These are phyloP conservation scores for Nannochloropsis gaditana DNA, from an alignment of 108 stramenopile genomes.

Conservation along the genomic window DNA sequence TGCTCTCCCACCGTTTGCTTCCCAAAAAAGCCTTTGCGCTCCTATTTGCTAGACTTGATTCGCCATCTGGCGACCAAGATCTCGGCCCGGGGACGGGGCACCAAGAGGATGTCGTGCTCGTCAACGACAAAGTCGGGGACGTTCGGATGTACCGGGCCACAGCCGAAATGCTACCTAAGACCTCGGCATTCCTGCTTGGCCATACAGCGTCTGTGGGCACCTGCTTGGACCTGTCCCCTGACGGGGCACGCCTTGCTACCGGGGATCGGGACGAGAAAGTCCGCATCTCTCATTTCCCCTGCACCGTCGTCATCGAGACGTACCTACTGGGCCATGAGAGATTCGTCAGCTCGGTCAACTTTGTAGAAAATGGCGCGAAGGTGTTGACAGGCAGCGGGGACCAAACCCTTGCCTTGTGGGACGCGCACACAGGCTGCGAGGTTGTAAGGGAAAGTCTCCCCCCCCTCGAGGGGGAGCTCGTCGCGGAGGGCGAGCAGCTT, in stretches of 20 bases:
- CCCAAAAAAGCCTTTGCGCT: neutral
- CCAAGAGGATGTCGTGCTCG: neutral
- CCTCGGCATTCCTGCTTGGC: neutral
- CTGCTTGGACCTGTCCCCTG: slow-evolving; percentile 6
- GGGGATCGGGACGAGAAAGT: slow-evolving; percentile 14
- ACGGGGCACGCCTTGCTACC: neutral
- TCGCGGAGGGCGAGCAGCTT: neutral
- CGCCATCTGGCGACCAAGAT: neutral
- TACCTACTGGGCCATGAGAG: neutral
- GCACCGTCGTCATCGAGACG: neutral
- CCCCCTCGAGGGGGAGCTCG: neutral
- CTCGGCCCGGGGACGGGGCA: neutral
- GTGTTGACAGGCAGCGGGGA: slow-evolving; percentile 11
- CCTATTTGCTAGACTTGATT: neutral
- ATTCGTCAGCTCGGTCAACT: neutral
- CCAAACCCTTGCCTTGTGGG: neutral
- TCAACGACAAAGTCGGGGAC: neutral
- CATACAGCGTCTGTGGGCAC: neutral
- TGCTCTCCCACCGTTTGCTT: neutral
- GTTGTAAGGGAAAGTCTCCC: neutral
- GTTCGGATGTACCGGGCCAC: neutral
- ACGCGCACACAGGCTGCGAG: neutral
- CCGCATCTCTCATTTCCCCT: neutral
- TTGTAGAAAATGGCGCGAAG: neutral
- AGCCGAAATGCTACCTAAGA: neutral